A percentile compares a stretch with the other conserved stretches of the same genome.
Evolutionary conservation across 768 basidiomycete genomes (phyloP).

Genomic region (Xerocomus potaroensis): DNA sequence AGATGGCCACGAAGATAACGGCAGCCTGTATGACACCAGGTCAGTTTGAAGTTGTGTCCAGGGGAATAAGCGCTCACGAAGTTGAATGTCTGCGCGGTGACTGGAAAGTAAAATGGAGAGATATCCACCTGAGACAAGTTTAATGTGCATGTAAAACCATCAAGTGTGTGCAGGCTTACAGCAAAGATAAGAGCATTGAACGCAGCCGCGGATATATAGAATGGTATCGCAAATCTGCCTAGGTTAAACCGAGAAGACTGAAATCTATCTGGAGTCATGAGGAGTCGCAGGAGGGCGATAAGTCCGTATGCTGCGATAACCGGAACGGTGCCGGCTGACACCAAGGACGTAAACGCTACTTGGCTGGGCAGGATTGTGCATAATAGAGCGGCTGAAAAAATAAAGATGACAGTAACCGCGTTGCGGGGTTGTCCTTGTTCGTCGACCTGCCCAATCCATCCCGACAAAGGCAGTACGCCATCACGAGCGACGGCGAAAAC

Average conservation of each 20-base stretch:
- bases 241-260: constrained; percentile 68
- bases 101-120: constrained; percentile 87
- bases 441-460: constrained; percentile 79
- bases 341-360: constrained; percentile 88
- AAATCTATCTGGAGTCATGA: constrained; percentile 76
- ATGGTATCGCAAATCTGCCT: constrained; percentile 59
- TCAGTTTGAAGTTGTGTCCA: constrained; percentile 9
- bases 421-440: constrained; percentile 69
- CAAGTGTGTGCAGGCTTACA: constrained; percentile 39
- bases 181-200: constrained; percentile 77
- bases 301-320: constrained; percentile 87
- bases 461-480: constrained; percentile 78
- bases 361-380: constrained; percentile 87
- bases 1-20: constrained; percentile 76
- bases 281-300: constrained; percentile 70
- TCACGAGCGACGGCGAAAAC: constrained; percentile 94
- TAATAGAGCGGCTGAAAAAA: constrained; percentile 71
- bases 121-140: constrained; percentile 56
- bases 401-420: constrained; percentile 82
- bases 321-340: constrained; percentile 82
- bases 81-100: constrained; percentile 73
- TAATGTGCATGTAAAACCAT: constrained; percentile 1
- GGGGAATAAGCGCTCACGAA: constrained; percentile 51
- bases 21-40: constrained; percentile 45
- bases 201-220: constrained; percentile 61